A percentile compares a stretch with the other conserved stretches of the same genome.
phyloP scores from a whole-genome alignment of 768 basidiomycete genomes.

The Gyrodon lividus region DNA sequence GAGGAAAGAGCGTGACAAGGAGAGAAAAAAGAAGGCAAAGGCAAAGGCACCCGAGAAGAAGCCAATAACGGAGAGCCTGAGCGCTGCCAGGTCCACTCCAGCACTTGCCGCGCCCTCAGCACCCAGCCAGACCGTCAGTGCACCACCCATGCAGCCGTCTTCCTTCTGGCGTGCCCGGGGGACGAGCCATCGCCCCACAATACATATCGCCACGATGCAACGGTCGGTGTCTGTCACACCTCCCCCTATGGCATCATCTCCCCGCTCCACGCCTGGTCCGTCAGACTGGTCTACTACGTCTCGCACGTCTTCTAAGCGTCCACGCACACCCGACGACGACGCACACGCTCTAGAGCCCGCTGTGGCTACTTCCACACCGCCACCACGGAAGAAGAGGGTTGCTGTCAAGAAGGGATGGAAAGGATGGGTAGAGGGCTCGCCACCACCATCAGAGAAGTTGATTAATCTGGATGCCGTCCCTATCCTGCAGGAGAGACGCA shows the following conservation, averaged over 20 bases:
- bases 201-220: conserved; percentile 68
- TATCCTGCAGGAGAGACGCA: conserved; percentile 68
- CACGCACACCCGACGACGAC: conserved; percentile 69
- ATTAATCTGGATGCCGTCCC: conserved; percentile 78
- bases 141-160: conserved; percentile 38
- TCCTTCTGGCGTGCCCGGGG: conserved; percentile 64
- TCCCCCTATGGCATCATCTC: conserved; percentile 63
- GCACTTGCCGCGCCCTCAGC: conserved; percentile 14
- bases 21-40: conserved; percentile 43
- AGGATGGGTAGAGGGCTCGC: conserved; percentile 87
- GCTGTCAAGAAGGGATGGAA: conserved; percentile 83
- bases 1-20: conserved; percentile 46
- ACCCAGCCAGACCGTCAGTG: conserved; percentile 26
- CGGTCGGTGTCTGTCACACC: conserved; percentile 76
- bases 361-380: conserved; percentile 15
- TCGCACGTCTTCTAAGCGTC: conserved; percentile 77
- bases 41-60: conserved; percentile 36
- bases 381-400: conserved; percentile 55
- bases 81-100: conserved; percentile 15
- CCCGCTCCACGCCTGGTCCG: conserved; percentile 72
- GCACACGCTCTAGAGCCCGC: conserved; percentile 35
- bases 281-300: conserved; percentile 74
- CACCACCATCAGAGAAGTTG: conserved; percentile 73
- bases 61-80: conserved; percentile 13
- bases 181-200: conserved; percentile 47